Conservation (phyloP, 176 grass and related monocot genomes). For the Ampelocalamus luodianensis region DNA sequence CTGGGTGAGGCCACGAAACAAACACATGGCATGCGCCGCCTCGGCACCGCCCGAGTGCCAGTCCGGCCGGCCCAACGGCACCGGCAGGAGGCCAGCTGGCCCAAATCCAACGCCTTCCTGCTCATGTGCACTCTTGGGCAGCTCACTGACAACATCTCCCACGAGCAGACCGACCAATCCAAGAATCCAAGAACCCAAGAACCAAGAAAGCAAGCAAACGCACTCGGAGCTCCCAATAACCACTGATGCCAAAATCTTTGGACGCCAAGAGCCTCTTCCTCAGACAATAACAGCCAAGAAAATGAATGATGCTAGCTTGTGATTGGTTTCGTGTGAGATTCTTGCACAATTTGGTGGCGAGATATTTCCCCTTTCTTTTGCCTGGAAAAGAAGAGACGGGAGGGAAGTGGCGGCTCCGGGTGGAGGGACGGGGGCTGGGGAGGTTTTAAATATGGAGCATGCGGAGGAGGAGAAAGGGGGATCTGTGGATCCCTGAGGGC, state of each 20-base stretch:
- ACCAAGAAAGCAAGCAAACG: background rate
- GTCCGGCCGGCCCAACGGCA: conserved; percentile 28
- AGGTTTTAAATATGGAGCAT: conserved; percentile 48
- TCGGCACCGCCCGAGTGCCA: conserved; percentile 30
- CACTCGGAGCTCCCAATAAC: conserved; percentile 24
- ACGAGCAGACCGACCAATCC: background rate
- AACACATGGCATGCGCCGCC: conserved; percentile 67
- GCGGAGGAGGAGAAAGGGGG: conserved; percentile 42
- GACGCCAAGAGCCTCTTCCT: background rate
- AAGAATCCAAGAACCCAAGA: conserved; percentile 17
- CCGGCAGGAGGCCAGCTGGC: conserved; percentile 35
- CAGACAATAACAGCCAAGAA: background rate
- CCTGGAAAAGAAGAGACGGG: conserved; percentile 9
- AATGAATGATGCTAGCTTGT: background rate
- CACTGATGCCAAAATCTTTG: conserved; percentile 23
- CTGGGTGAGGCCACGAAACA: conserved; percentile 64
- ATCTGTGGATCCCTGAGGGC: conserved; percentile 45
- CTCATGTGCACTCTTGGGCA: conserved; percentile 60
- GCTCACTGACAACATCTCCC: conserved; percentile 75
- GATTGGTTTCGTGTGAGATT: conserved; percentile 42
- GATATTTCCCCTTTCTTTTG: background rate
- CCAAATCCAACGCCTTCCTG: conserved; percentile 49
- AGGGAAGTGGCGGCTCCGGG: background rate
- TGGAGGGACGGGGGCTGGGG: conserved; percentile 23
- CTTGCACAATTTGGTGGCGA: conserved; percentile 23